These are phyloP conservation scores for Lecanicillium sp. DNA, from an alignment of 2,329 filamentous ascomycete species.

Conservation along the genomic window DNA sequence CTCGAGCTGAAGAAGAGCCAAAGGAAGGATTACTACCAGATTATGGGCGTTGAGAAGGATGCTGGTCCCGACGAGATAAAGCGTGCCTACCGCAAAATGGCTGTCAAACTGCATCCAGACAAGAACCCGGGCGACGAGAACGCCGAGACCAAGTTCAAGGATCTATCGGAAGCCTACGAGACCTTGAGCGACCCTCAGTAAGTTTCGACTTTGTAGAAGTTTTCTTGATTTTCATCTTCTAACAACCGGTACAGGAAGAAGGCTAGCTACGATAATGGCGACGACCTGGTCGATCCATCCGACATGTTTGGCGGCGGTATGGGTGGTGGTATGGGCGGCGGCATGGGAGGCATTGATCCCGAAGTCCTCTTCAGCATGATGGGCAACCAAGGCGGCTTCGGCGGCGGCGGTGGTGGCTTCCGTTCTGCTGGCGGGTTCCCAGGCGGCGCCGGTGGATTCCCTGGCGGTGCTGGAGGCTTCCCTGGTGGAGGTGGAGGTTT, in stretches of 20 bases:
- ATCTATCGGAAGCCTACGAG: slow-evolving; percentile 95
- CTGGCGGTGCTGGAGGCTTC: slow-evolving; percentile 40
- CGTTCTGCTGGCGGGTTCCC: slow-evolving; percentile 37
- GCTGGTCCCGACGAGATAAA: slow-evolving; percentile 82
- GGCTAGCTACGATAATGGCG: slow-evolving; percentile 82
- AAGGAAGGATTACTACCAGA: slow-evolving; percentile 98
- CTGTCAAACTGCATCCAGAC: slow-evolving; percentile 90
- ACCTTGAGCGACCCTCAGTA: slow-evolving; percentile 89
- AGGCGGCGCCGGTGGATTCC: slow-evolving; percentile 41
- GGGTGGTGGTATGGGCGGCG: slow-evolving; percentile 49
- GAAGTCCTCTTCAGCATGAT: slow-evolving; percentile 81
- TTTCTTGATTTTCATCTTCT: slow-evolving; percentile 17
- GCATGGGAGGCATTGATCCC: slow-evolving; percentile 63
- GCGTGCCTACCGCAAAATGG: slow-evolving; percentile 91
- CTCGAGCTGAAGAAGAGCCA: slow-evolving; percentile 95
- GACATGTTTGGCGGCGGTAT: slow-evolving; percentile 69
- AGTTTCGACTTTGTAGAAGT: slow-evolving; percentile 28
- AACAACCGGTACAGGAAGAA: slow-evolving; percentile 57
- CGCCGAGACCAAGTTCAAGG: slow-evolving; percentile 92
- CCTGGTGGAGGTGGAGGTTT: slow-evolving; percentile 33
- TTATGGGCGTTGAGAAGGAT: slow-evolving; percentile 79
- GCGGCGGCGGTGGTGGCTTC: slow-evolving; percentile 43
- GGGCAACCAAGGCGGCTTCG: slow-evolving; percentile 54
- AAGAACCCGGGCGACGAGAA: slow-evolving; percentile 86
- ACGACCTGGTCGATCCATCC: slow-evolving; percentile 78